Evolutionary conservation across 768 basidiomycete species (phyloP).

Genomic region (Psilocybe cubensis): DNA sequence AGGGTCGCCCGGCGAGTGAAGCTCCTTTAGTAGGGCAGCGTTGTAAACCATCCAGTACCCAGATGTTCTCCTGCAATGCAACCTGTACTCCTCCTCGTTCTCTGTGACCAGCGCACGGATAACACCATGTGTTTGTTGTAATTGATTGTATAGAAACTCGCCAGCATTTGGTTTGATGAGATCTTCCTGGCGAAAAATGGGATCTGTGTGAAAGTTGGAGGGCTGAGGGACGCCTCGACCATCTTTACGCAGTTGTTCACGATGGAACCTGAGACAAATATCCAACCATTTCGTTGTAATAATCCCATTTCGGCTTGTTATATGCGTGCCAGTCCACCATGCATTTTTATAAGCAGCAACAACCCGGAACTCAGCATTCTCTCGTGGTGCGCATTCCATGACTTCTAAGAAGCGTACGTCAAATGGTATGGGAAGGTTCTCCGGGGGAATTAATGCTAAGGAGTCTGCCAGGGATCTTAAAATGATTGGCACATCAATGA

Average conservation of each 20-base stretch:
- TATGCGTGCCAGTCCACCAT: not conserved
- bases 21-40: too few species aligned
- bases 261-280: not conserved
- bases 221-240: too few species aligned
- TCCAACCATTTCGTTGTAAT: not conserved
- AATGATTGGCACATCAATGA: not conserved
- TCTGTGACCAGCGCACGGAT: too few species aligned
- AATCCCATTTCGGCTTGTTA: not conserved
- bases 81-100: too few species aligned
- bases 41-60: too few species aligned
- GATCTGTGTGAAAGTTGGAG: too few species aligned
- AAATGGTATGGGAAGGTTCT: not conserved
- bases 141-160: too few species aligned
- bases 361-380: constrained; percentile 24
- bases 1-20: too few species aligned
- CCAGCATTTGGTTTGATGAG: too few species aligned
- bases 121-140: too few species aligned
- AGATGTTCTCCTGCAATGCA: too few species aligned
- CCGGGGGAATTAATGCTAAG: not conserved
- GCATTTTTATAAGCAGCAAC: not conserved
- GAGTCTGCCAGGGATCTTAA: not conserved
- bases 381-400: constrained; percentile 15
- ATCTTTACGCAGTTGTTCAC: not conserved
- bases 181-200: too few species aligned
- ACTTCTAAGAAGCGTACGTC: not conserved